These are phyloP conservation scores for Carnegiea gigantea DNA, from an alignment of 179 eudicot genomes.

Conservation along the genomic window DNA sequence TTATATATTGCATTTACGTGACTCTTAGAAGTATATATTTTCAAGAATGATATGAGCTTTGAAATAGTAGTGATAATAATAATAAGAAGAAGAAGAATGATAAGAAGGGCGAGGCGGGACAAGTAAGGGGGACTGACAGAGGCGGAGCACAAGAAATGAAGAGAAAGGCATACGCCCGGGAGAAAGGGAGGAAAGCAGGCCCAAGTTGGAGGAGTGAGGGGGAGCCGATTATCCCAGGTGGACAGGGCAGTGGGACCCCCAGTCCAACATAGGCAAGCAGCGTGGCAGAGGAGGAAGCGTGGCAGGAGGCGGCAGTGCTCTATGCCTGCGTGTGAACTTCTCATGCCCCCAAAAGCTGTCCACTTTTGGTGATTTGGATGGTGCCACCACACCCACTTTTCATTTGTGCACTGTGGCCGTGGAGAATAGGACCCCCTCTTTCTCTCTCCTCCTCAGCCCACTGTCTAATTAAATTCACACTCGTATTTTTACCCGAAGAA, in stretches of 20 bases:
- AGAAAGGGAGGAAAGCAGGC: neutral
- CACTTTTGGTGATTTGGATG: constrained; percentile 15
- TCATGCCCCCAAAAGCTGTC: constrained; percentile 14
- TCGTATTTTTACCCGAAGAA: neutral
- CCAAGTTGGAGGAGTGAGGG: neutral
- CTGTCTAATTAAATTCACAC: neutral
- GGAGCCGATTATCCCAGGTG: neutral
- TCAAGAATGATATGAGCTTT: too few relatives aligned
- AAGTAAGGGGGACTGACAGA: neutral
- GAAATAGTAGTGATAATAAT: too few relatives aligned
- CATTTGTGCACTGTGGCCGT: too few relatives aligned
- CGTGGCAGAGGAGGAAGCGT: constrained; percentile 32
- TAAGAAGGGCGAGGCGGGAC: too few relatives aligned
- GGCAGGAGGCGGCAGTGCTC: constrained; percentile 1
- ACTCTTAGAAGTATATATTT: too few relatives aligned
- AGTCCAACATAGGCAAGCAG: constrained; percentile 15
- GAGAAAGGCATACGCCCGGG: neutral
- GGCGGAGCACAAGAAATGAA: neutral
- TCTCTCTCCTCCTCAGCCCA: too few relatives aligned
- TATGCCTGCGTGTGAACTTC: constrained; percentile 23
- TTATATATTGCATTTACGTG: too few relatives aligned
- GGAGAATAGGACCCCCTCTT: too few relatives aligned
- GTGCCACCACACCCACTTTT: constrained; percentile 2
- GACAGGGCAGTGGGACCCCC: neutral
- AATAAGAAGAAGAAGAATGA: too few relatives aligned